Base-by-base conservation (phyloP, 805 yeast species). In the Barnettozyma siamensis region DNA sequence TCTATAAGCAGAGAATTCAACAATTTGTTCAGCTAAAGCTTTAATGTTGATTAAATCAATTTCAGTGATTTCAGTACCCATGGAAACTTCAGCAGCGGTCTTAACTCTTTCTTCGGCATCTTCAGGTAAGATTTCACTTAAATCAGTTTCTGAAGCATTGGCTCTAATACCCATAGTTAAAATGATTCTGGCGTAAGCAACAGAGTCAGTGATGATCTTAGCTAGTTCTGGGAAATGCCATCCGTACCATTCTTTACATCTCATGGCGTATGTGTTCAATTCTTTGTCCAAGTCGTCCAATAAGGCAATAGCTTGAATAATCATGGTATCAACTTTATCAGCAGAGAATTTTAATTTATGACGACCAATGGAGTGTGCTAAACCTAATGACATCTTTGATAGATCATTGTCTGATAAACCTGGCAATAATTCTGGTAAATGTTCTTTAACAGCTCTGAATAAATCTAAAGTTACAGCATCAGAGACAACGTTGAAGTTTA, bases 141-240 rank as follows among this genome's bases (percentile, higher is more conserved):
- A 79, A 62, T 93, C 98, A 42, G 94, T 83, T 49, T 82, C 91
- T 37, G 87, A 69, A 54, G 95, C 96, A 59, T 86, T 88, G 41
- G 96, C 75, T 73, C 99, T 80, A 55, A 86, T 70, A 54, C 98
- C 98, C 96, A 93, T 88, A 55, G 82, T 74, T 67, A 88, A 76
- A 61, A 93, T 86, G 55, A 88, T 85, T 72, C 94, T 83, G 47
- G 98, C 98, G 66, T 80, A 91, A 35, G 97, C 97, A 56, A 87
- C 91, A 52, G 96, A 89, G 69, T 91, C 99, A 53, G 83, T 80
- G 56, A 93, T 85, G 65, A 91, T 88, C 76, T 93, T 93, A 58
- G 97, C 96, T 79, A 93, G 79, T 69, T 93, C 99, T 31, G 99
- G 99, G 82, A 93, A 93, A 69, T 93, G 99, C 99, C 99, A 93